A percentile compares a stretch with the other conserved stretches of the same genome.
phyloP scores from a whole-genome alignment of 805 yeast species.

The Ogataea wickerhamii region DNA sequence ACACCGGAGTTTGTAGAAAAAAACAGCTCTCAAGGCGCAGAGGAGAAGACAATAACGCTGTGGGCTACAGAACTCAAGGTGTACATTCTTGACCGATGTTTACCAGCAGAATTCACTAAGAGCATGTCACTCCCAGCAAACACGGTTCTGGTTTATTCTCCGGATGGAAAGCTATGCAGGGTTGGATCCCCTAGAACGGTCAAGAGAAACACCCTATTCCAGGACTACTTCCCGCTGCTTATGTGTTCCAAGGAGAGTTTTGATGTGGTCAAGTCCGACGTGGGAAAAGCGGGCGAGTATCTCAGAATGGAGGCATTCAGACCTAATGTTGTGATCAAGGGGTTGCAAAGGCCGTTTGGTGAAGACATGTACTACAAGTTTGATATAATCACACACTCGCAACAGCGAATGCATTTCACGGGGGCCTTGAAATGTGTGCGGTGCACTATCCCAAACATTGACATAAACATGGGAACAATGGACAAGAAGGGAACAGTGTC shows the following conservation, averaged over 20 bases:
- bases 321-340: constrained; percentile 26
- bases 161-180: constrained; percentile 26
- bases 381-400: constrained; percentile 13
- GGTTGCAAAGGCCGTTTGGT: constrained; percentile 22
- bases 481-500: constrained; percentile 23
- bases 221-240: constrained; percentile 31
- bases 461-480: constrained; percentile 17
- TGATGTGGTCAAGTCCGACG: constrained; percentile 10
- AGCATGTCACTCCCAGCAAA: constrained; percentile 19
- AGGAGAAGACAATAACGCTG: constrained; percentile 8
- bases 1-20: constrained; percentile 16
- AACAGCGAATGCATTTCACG: constrained; percentile 16
- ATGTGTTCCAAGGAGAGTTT: constrained; percentile 24
- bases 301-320: constrained; percentile 24
- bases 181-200: constrained; percentile 23
- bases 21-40: constrained; percentile 13
- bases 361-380: constrained; percentile 28
- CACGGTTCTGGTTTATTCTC: constrained; percentile 22
- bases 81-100: constrained; percentile 18
- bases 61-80: constrained; percentile 23
- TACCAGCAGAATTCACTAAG: constrained; percentile 19
- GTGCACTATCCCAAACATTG: constrained; percentile 29
- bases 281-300: constrained; percentile 13
- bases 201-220: constrained; percentile 25
- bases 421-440: constrained; percentile 28